Base-by-base conservation (phyloP, 371 early-diverging fungal genomes). In the Mucor saturninus region DNA sequence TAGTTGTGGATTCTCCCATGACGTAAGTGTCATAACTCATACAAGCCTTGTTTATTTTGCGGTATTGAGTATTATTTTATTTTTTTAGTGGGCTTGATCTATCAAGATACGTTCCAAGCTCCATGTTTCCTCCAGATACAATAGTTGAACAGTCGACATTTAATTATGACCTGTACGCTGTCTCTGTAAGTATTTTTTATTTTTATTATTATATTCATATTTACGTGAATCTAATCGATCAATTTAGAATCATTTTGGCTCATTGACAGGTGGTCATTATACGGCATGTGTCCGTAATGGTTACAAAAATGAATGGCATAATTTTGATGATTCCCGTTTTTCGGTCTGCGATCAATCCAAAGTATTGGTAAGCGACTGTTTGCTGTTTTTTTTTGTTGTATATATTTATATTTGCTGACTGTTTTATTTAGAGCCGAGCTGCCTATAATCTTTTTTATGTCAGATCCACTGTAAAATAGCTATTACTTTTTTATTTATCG, bases 251-350 rank as follows among this genome's bases (percentile, higher is more conserved):
- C 98, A 98, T 67, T 94, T 87, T 70, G 98, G 98, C 8, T 87
- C 93, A 1, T 74, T 97, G 51, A 92, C 88, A 51, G 92, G 94
- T 39, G 98, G 98, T 1, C 98, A 98, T 69, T 98, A 98, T 64
- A 98, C 97, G 14, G 96, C 98, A 0, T 88, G 86, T 68, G 95
- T 97, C 4, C 80, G 90, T 40, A 91, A 91, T 65, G 88, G 88
- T 3, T 80, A 89, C 59, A 83, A 87, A 10, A 82, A 85, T 26
- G 85, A 91, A 70, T 98, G 98, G 98, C 91, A 89, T 71, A 86
- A 90, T 58, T 96, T 96, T 82, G 95, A 98, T 73, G 98, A 98
- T 75, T 89, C 95, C 28, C 76, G 93, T 13, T 90, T 95, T 13
- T 86, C 90, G 1, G 79, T 79, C 0, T 86, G 87, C 38, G 83